phyloP scores from a whole-genome alignment of 2,329 filamentous ascomycete species.

The Aquanectria penicillioides region DNA sequence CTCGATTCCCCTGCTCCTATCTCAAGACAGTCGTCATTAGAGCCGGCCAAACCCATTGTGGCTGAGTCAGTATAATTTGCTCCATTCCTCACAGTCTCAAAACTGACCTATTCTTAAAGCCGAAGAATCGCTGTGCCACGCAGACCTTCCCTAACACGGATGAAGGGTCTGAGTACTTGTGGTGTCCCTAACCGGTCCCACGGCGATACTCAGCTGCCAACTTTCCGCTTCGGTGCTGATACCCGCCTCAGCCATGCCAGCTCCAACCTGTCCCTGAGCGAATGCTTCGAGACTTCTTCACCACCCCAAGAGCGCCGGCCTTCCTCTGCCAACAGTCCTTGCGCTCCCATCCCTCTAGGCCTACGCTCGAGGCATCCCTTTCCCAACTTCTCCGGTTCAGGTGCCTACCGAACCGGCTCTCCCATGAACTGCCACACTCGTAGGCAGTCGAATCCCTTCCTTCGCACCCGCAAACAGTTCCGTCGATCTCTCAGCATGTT shows the following conservation, averaged over 20 bases:
- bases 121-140: conserved; percentile 74
- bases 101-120: conserved; percentile 53
- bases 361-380: conserved; percentile 75
- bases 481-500: conserved; percentile 98
- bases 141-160: conserved; percentile 78
- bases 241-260: conserved; percentile 41
- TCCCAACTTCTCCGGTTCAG: conserved; percentile 61
- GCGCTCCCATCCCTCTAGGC: conserved; percentile 63
- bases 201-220: conserved; percentile 72
- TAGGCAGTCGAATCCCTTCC: conserved; percentile 76
- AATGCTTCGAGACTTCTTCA: conserved; percentile 80
- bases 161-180: conserved; percentile 79
- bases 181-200: conserved; percentile 68
- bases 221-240: conserved; percentile 76
- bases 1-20: conserved; percentile 66
- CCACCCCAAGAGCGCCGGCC: conserved; percentile 76
- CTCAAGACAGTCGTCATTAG: conserved; percentile 57
- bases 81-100: conserved; percentile 25
- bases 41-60: conserved; percentile 59
- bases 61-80: conserved; percentile 60
- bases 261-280: conserved; percentile 71
- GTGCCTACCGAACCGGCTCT: conserved; percentile 75
- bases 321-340: conserved; percentile 69
- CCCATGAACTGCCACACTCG: conserved; percentile 77
- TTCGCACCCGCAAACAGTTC: conserved; percentile 86